These are phyloP conservation scores for Collybiopsis luxurians DNA, from an alignment of 768 basidiomycete genomes.

Conservation along the genomic window DNA sequence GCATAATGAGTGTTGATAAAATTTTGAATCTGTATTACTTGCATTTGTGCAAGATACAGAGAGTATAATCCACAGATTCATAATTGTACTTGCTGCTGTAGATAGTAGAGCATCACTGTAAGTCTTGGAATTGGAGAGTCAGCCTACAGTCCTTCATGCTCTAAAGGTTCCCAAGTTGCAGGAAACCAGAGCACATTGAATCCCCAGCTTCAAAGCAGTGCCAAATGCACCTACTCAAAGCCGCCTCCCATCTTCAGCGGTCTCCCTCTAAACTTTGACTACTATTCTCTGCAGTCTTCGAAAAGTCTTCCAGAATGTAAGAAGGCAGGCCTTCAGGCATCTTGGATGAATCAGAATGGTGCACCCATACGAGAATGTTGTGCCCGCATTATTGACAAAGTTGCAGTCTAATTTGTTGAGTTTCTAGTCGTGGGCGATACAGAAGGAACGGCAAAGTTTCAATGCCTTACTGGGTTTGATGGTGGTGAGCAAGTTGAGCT, in stretches of 20 bases:
- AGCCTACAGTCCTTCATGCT: slow-evolving; percentile 93
- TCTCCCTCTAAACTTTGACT: slow-evolving; percentile 70
- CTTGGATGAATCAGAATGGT: slow-evolving; percentile 88
- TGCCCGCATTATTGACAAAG: slow-evolving; percentile 73
- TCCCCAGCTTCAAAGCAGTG: slow-evolving; percentile 88
- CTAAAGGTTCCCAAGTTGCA: slow-evolving; percentile 93
- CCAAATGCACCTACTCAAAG: slow-evolving; percentile 80
- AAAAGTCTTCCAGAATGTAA: slow-evolving; percentile 70
- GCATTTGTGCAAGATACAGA: slow-evolving; percentile 84
- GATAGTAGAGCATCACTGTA: neutral
- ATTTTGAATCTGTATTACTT: slow-evolving; percentile 90
- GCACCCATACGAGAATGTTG: slow-evolving; percentile 84
- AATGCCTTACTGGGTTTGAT: too few species aligned
- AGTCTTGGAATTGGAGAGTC: neutral
- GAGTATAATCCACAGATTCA: slow-evolving; percentile 89
- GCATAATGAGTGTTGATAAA: slow-evolving; percentile 85
- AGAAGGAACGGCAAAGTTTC: slow-evolving; percentile 51
- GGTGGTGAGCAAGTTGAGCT: too few species aligned
- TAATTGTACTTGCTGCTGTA: slow-evolving; percentile 84
- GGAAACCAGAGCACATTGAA: slow-evolving; percentile 85
- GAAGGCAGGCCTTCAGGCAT: slow-evolving; percentile 72
- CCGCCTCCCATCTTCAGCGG: slow-evolving; percentile 86
- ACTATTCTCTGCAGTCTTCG: slow-evolving; percentile 73
- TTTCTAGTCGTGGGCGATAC: slow-evolving; percentile 57
- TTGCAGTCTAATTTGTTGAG: slow-evolving; percentile 48